Percentiles rank a stretch among this genome's conserved stretches.
Evolutionary conservation across 495 filamentous ascomycete genomes (phyloP).

Genomic region (Hypoxylon rickii): DNA sequence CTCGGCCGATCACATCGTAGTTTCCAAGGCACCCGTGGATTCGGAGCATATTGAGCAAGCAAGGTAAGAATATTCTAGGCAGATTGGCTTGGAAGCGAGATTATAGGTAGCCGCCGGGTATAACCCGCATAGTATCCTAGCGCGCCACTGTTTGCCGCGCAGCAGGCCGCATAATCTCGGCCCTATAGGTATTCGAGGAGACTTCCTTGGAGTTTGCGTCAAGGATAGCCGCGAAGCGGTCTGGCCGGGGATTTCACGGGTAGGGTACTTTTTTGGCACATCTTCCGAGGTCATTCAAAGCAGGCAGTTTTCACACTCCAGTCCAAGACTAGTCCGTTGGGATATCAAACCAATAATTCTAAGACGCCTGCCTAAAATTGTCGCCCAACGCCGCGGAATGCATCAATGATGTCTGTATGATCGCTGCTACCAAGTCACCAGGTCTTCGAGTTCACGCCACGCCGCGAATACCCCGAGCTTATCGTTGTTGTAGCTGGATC

Average conservation of each 20-base stretch:
- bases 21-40: background rate
- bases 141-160: constrained; percentile 12
- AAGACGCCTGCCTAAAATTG: constrained; percentile 29
- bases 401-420: constrained; percentile 15
- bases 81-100: background rate
- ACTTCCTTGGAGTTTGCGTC: background rate
- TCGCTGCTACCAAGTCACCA: background rate
- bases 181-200: no score
- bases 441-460: constrained; percentile 8
- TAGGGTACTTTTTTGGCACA: constrained; percentile 3
- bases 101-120: constrained; percentile 5
- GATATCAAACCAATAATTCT: constrained; percentile 2
- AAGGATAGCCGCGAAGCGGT: constrained; percentile 6
- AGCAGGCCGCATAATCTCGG: constrained; percentile 6
- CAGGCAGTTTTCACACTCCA: constrained; percentile 9
- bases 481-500: constrained; percentile 40
- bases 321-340: constrained; percentile 7
- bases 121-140: constrained; percentile 4
- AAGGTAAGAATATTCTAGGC: background rate
- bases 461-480: background rate
- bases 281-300: background rate
- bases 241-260: constrained; percentile 4
- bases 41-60: background rate
- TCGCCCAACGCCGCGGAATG: constrained; percentile 38
- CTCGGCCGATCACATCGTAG: constrained; percentile 12